Percentiles rank a stretch among this genome's conserved stretches.
phyloP scores from a whole-genome alignment of 805 yeast genomes.

The Komagataella pastoris region DNA sequence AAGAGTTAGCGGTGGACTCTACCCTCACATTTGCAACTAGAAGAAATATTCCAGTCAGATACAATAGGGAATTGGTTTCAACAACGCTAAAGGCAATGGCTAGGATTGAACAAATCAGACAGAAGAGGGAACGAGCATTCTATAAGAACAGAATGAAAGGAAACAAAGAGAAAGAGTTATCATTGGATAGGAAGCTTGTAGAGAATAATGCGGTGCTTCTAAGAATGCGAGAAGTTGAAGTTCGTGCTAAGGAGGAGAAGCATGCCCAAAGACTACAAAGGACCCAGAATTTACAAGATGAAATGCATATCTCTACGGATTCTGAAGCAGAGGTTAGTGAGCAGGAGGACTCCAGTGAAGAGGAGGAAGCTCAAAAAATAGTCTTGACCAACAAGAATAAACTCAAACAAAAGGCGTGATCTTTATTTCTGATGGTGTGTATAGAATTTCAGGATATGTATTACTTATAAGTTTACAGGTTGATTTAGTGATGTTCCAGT shows the following conservation, averaged over 20 bases:
- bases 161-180: constrained; percentile 77
- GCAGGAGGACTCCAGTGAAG: constrained; percentile 32
- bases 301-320: constrained; percentile 22
- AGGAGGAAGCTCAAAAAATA: constrained; percentile 2
- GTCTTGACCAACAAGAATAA: not conserved
- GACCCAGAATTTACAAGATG: constrained; percentile 30
- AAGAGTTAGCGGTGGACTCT: constrained; percentile 94
- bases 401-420: not conserved
- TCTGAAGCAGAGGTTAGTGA: constrained; percentile 29
- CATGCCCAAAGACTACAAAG: constrained; percentile 43
- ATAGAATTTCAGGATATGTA: not conserved
- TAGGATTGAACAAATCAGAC: constrained; percentile 91
- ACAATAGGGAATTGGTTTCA: constrained; percentile 91
- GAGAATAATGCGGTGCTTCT: constrained; percentile 81
- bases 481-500: not conserved
- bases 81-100: constrained; percentile 92
- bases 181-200: constrained; percentile 77
- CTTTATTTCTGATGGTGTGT: not conserved
- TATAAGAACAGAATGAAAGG: constrained; percentile 99
- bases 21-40: constrained; percentile 94
- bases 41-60: constrained; percentile 95
- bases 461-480: not conserved
- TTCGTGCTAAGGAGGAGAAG: constrained; percentile 63
- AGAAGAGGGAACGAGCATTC: constrained; percentile 95
- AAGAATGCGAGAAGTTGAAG: constrained; percentile 87